A percentile compares a stretch with the other conserved stretches of the same genome.
Evolutionary conservation across 2,329 filamentous ascomycete genomes (phyloP).

Genomic region (Calonectria naviculata): DNA sequence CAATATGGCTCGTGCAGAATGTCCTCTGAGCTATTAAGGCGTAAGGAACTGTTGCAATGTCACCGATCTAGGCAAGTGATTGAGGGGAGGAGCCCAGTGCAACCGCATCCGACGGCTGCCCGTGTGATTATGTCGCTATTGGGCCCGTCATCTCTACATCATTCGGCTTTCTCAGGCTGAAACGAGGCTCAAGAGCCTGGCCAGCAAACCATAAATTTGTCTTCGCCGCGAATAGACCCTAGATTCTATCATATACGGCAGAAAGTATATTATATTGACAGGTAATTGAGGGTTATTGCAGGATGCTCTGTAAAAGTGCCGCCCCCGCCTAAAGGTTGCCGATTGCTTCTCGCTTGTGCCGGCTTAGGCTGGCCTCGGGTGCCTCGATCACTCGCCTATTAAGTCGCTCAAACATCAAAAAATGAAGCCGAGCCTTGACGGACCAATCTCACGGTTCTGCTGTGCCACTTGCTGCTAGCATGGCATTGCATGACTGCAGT

Average conservation of each 20-base stretch:
- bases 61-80: slow-evolving; percentile 21
- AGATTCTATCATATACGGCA: background rate
- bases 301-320: background rate
- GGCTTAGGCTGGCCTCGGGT: slow-evolving; percentile 10
- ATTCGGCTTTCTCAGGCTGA: background rate
- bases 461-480: slow-evolving; percentile 38
- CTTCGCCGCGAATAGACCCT: background rate
- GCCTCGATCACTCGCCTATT: slow-evolving; percentile 20
- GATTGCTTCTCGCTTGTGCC: slow-evolving; percentile 5
- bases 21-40: slow-evolving; percentile 24
- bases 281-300: slow-evolving; percentile 2
- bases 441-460: slow-evolving; percentile 36
- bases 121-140: background rate
- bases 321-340: background rate
- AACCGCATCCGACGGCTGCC: background rate
- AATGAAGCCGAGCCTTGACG: slow-evolving; percentile 25
- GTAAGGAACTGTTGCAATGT: slow-evolving; percentile 23
- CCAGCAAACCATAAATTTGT: background rate
- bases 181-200: background rate
- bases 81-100: slow-evolving; percentile 6
- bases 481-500: slow-evolving; percentile 41
- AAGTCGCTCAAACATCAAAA: slow-evolving; percentile 19
- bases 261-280: slow-evolving; percentile 10
- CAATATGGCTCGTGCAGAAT: slow-evolving; percentile 28
- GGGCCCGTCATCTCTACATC: background rate